Percentiles rank a stretch among this genome's conserved stretches.
Conservation (phyloP, 805 yeast species). For the Monosporozyma aerobia region DNA sequence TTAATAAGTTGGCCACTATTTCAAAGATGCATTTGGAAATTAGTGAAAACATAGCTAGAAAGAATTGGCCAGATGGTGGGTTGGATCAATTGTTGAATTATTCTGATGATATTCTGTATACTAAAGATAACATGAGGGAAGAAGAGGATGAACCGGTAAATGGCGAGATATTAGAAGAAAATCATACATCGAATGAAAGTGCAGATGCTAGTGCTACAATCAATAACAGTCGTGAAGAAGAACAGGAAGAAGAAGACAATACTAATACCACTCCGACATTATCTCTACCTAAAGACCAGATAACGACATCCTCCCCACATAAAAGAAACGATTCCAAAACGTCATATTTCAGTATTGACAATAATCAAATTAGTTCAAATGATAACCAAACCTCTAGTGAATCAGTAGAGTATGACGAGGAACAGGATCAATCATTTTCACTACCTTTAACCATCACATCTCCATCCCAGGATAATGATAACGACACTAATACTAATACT, state of each 20-base stretch:
- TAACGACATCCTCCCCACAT: not conserved
- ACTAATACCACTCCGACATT: not conserved
- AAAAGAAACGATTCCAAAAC: not conserved
- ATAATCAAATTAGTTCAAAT: not conserved
- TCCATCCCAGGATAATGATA: not conserved
- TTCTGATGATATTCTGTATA: conserved; percentile 56
- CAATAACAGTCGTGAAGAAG: not conserved
- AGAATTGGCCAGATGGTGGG: conserved; percentile 86
- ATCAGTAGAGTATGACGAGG: conserved; percentile 1
- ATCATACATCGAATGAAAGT: not conserved
- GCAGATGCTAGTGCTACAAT: not conserved
- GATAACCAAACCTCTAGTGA: not conserved
- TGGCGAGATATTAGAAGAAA: not conserved
- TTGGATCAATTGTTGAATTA: conserved; percentile 55
- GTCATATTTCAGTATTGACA: not conserved
- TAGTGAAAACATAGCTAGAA: conserved; percentile 69
- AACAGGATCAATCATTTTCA: conserved; percentile 42
- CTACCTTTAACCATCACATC: conserved; percentile 30
- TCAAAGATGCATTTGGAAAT: conserved; percentile 76
- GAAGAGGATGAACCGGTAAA: conserved; percentile 5
- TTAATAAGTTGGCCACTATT: conserved; percentile 49
- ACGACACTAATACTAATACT: not conserved
- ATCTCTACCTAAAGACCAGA: not conserved
- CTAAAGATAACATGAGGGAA: conserved; percentile 8
- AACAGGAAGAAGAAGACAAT: not conserved